phyloP scores from a whole-genome alignment of 225 moss, liverwort and hornwort species.

The Lunularia cruciata region DNA sequence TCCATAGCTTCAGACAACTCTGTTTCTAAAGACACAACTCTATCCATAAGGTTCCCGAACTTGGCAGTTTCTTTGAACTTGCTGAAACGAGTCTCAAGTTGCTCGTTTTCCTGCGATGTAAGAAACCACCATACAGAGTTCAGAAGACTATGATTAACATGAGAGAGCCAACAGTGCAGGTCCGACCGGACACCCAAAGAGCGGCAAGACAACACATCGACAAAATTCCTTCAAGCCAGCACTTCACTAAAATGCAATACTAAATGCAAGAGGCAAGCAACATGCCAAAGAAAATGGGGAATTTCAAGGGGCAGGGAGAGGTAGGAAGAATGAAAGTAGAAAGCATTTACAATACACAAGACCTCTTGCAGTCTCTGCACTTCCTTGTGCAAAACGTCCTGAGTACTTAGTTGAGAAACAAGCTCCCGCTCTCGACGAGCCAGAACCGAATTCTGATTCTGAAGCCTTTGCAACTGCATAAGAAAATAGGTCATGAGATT shows the following conservation, averaged over 20 bases:
- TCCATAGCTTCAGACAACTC: conserved; percentile 86
- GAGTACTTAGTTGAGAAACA: conserved; percentile 69
- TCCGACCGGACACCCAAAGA: no score
- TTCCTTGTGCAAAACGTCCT: conserved; percentile 81
- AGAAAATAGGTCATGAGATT: no score
- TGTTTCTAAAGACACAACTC: conserved; percentile 69
- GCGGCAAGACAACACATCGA: neutral
- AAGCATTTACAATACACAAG: conserved; percentile 21
- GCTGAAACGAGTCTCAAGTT: conserved; percentile 67
- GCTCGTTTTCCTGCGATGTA: conserved; percentile 79
- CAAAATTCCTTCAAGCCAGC: neutral
- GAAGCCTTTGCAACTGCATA: conserved; percentile 68
- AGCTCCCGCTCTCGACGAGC: conserved; percentile 71
- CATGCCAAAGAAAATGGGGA: neutral
- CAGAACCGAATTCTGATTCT: conserved; percentile 73
- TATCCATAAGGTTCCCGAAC: conserved; percentile 72
- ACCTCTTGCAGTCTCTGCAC: conserved; percentile 92
- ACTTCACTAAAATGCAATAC: no score
- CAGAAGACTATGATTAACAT: no score
- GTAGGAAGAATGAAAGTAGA: neutral
- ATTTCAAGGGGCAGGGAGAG: conserved; percentile 9
- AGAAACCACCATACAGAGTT: no score
- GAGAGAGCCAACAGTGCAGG: no score
- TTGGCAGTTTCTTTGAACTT: conserved; percentile 70
- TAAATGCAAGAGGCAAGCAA: neutral